phyloP scores from a whole-genome alignment of 1,284 basidiomycete genomes.

The Ustilago tritici region DNA sequence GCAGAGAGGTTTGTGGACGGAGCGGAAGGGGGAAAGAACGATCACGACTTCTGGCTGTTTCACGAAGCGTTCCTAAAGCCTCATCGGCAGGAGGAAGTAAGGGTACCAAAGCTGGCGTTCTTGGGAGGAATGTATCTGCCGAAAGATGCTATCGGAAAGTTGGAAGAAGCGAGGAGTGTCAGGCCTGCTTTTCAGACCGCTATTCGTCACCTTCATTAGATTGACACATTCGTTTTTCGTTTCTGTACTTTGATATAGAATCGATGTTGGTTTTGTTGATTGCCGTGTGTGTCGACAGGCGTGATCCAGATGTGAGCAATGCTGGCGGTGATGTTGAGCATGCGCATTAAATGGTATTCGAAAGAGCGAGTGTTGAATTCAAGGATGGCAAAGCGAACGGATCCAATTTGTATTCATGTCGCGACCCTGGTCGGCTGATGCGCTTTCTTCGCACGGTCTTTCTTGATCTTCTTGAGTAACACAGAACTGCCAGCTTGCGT shows the following conservation, averaged over 20 bases:
- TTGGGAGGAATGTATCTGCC: slow-evolving; percentile 6
- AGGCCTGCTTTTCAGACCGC: neutral
- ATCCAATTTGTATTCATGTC: slow-evolving; percentile 12
- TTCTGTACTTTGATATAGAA: too few relatives aligned
- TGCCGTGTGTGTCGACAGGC: too few relatives aligned
- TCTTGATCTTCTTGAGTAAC: slow-evolving; percentile 3
- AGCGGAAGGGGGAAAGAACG: neutral
- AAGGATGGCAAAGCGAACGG: neutral
- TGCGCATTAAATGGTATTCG: too few relatives aligned
- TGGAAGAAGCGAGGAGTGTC: neutral
- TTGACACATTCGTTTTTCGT: too few relatives aligned
- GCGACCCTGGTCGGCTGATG: slow-evolving; percentile 30
- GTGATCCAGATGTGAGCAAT: too few relatives aligned
- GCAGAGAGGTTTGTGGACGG: neutral
- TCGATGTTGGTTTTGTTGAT: too few relatives aligned
- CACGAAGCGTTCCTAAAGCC: neutral
- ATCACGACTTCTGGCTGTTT: neutral
- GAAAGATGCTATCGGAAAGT: neutral
- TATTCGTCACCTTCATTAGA: too few relatives aligned
- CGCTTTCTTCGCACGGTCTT: slow-evolving; percentile 27
- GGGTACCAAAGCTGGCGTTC: neutral
- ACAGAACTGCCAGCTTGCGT: neutral
- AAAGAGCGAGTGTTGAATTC: neutral
- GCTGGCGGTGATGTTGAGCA: too few relatives aligned
- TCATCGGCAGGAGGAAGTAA: neutral